These are phyloP conservation scores for Aquilaria malaccensis DNA, from an alignment of 345 rosid species.

Conservation along the genomic window DNA sequence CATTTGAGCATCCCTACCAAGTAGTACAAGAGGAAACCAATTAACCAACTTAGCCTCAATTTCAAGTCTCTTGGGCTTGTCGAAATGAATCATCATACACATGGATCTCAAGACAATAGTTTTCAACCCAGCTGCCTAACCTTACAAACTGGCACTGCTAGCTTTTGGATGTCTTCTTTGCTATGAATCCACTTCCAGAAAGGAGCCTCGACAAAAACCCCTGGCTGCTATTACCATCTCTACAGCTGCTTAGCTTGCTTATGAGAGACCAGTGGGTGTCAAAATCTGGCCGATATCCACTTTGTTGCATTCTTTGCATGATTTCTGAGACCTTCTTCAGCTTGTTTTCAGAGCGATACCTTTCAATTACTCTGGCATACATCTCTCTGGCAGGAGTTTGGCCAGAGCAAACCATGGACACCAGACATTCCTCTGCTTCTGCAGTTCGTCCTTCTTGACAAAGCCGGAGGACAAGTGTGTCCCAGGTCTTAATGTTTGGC, in stretches of 20 bases:
- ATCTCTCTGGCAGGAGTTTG: constrained; percentile 53
- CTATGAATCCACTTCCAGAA: constrained; percentile 51
- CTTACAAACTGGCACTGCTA: background rate
- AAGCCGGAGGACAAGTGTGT: constrained; percentile 27
- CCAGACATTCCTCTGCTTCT: constrained; percentile 52
- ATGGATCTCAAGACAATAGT: too few species aligned
- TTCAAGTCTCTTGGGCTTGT: too few species aligned
- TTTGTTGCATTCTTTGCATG: constrained; percentile 51
- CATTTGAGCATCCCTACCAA: too few species aligned
- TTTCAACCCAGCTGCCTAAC: too few species aligned
- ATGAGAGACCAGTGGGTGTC: constrained; percentile 79
- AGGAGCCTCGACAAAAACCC: constrained; percentile 77
- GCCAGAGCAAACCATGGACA: constrained; percentile 33
- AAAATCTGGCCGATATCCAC: constrained; percentile 60
- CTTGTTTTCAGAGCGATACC: constrained; percentile 47
- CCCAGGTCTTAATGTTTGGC: constrained; percentile 47
- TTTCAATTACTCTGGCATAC: constrained; percentile 40
- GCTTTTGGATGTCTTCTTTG: constrained; percentile 11
- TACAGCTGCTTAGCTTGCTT: constrained; percentile 44
- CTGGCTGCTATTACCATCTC: constrained; percentile 19
- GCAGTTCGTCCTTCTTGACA: constrained; percentile 33
- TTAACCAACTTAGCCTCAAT: too few species aligned
- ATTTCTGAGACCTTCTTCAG: constrained; percentile 50
- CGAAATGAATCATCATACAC: too few species aligned
- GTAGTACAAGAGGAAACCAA: too few species aligned